These are phyloP conservation scores for Ormosia semicastrata DNA, from an alignment of 306 rosid genomes.

Conservation along the genomic window DNA sequence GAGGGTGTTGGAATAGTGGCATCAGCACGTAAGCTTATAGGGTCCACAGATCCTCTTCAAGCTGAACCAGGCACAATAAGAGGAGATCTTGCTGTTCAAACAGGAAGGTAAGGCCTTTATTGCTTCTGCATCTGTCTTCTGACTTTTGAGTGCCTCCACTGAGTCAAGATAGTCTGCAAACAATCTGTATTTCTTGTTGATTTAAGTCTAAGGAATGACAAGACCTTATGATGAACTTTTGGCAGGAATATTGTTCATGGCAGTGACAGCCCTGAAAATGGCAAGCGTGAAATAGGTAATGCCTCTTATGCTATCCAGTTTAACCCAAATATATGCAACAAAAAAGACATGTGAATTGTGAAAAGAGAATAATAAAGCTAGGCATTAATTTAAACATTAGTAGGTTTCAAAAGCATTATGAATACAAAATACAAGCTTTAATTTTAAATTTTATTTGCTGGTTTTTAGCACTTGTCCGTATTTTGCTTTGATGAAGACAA, in stretches of 20 bases:
- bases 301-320: conserved; percentile 1
- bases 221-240: conserved; percentile 29
- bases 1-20: conserved; percentile 97
- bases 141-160: not conserved
- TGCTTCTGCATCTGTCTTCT: conserved; percentile 18
- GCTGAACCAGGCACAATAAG: conserved; percentile 98
- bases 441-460: not conserved
- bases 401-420: not conserved
- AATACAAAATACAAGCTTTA: not conserved
- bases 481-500: not conserved
- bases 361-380: not conserved
- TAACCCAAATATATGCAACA: conserved; percentile 1
- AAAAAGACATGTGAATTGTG: not conserved
- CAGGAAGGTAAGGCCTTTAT: conserved; percentile 67
- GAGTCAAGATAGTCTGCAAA: not conserved
- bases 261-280: conserved; percentile 98
- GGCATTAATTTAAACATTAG: not conserved
- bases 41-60: conserved; percentile 90
- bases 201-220: conserved; percentile 16
- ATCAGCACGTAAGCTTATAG: conserved; percentile 93
- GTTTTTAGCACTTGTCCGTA: not conserved
- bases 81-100: conserved; percentile 94
- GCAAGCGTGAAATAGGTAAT: conserved; percentile 87
- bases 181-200: not conserved
- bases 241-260: conserved; percentile 94